Evolutionary conservation across 495 filamentous ascomycete genomes (phyloP).

Genomic region (Chaetomium cochliodes): DNA sequence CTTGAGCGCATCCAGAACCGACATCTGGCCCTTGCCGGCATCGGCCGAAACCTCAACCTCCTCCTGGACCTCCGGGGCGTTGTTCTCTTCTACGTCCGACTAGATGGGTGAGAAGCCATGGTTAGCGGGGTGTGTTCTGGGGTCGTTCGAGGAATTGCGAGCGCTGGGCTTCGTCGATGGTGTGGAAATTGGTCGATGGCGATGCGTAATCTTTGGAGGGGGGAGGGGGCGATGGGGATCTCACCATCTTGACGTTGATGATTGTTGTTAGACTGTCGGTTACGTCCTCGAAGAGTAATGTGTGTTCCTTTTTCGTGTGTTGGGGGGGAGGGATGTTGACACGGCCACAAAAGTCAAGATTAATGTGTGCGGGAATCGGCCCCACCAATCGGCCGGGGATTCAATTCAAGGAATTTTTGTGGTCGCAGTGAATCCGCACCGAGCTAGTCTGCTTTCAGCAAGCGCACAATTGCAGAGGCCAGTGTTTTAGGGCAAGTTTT

Average conservation of each 20-base stretch:
- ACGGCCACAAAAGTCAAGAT: slow-evolving; percentile 23
- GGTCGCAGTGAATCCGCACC: neutral
- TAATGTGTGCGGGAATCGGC: slow-evolving; percentile 31
- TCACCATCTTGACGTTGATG: slow-evolving; percentile 54
- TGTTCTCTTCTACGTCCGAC: slow-evolving; percentile 76
- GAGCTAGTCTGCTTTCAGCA: slow-evolving; percentile 7
- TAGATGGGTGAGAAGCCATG: slow-evolving; percentile 27
- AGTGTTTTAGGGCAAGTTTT: slow-evolving; percentile 33
- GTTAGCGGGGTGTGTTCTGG: slow-evolving; percentile 26
- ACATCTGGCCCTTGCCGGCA: slow-evolving; percentile 87
- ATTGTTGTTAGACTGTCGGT: slow-evolving; percentile 42
- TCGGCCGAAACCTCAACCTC: slow-evolving; percentile 92
- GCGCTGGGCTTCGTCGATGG: neutral
- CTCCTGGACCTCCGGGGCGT: slow-evolving; percentile 70
- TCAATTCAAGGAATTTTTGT: slow-evolving; percentile 24
- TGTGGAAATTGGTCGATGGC: neutral
- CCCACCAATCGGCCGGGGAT: slow-evolving; percentile 19
- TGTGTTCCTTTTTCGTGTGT: slow-evolving; percentile 20
- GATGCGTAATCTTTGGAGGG: neutral
- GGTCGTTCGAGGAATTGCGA: neutral
- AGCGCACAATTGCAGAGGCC: slow-evolving; percentile 8
- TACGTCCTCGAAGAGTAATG: slow-evolving; percentile 55
- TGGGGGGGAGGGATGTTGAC: slow-evolving; percentile 16
- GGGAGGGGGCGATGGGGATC: slow-evolving; percentile 25
- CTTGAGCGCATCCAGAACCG: slow-evolving; percentile 95